Evolutionary conservation across 2,329 filamentous ascomycete species (phyloP).

Genomic region (Rhytidhysteron rufulum): DNA sequence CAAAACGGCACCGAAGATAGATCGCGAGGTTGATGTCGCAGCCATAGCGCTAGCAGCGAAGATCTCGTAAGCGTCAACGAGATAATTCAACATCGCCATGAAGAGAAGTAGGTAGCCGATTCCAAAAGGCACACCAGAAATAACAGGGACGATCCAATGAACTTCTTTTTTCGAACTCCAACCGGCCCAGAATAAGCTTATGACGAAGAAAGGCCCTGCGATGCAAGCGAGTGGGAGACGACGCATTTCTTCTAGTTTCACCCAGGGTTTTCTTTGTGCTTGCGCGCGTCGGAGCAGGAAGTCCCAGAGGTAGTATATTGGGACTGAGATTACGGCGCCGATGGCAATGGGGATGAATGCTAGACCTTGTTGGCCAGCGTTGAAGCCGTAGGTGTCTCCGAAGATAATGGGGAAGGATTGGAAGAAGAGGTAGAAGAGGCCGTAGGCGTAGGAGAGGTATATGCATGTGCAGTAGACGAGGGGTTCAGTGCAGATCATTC

Average conservation of each 20-base stretch:
- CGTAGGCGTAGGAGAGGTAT: conserved; percentile 61
- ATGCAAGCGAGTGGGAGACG: conserved; percentile 69
- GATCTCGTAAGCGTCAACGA: conserved; percentile 63
- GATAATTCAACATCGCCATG: conserved; percentile 59
- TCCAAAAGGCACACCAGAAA: conserved; percentile 42
- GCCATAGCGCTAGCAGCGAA: conserved; percentile 77
- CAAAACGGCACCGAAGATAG: conserved; percentile 65
- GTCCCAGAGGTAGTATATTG: conserved; percentile 65
- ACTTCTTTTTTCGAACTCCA: conserved; percentile 36
- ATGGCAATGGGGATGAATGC: conserved; percentile 66
- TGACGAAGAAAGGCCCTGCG: conserved; percentile 59
- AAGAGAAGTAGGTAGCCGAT: conserved; percentile 48
- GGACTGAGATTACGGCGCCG: conserved; percentile 57
- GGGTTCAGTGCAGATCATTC: conserved; percentile 71
- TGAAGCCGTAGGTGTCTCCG: conserved; percentile 58
- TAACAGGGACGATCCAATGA: conserved; percentile 43
- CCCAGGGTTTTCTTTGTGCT: conserved; percentile 50
- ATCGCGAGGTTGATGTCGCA: conserved; percentile 77
- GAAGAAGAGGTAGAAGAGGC: conserved; percentile 69
- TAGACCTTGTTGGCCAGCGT: conserved; percentile 61
- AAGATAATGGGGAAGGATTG: conserved; percentile 70
- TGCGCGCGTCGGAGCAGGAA: conserved; percentile 53
- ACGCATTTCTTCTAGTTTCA: conserved; percentile 60
- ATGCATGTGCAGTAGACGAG: conserved; percentile 71
- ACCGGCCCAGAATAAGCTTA: conserved; percentile 41